These are phyloP conservation scores for Camellia lanceoleosa DNA, from an alignment of 148 eudicot genomes.

Conservation along the genomic window DNA sequence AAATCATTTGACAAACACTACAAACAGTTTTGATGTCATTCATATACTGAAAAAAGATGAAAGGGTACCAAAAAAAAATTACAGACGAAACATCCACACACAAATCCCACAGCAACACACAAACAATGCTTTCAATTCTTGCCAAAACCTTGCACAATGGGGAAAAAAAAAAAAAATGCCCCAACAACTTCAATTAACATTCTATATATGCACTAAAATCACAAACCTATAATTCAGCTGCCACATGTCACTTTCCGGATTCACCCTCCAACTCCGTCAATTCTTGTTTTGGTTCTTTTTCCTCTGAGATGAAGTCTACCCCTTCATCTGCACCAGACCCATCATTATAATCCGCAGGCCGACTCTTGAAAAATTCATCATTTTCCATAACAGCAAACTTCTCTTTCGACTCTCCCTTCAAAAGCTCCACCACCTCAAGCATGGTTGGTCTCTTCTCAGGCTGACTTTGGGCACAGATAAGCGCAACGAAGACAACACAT, in stretches of 20 bases:
- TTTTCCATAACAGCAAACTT: conserved; percentile 49
- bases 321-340: conserved; percentile 26
- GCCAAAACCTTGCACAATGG: background rate
- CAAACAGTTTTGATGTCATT: background rate
- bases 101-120: conserved; percentile 6
- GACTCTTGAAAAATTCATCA: conserved; percentile 41
- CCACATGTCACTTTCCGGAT: background rate
- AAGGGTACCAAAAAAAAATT: background rate
- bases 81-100: conserved; percentile 5
- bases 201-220: background rate
- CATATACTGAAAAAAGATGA: background rate
- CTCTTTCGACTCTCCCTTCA: conserved; percentile 69
- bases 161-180: background rate
- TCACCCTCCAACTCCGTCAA: conserved; percentile 5
- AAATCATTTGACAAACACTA: background rate
- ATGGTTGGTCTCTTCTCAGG: conserved; percentile 88
- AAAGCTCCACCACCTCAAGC: conserved; percentile 69
- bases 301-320: conserved; percentile 36
- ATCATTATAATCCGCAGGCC: conserved; percentile 16
- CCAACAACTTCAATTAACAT: background rate
- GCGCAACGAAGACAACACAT: conserved; percentile 50
- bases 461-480: conserved; percentile 64
- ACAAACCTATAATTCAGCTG: background rate
- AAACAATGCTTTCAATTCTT: background rate
- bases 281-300: conserved; percentile 18